Percentiles rank a stretch among this genome's conserved stretches.
Evolutionary conservation across 108 stramenopile genomes (phyloP).

Genomic region (Bacterosira constricta): DNA sequence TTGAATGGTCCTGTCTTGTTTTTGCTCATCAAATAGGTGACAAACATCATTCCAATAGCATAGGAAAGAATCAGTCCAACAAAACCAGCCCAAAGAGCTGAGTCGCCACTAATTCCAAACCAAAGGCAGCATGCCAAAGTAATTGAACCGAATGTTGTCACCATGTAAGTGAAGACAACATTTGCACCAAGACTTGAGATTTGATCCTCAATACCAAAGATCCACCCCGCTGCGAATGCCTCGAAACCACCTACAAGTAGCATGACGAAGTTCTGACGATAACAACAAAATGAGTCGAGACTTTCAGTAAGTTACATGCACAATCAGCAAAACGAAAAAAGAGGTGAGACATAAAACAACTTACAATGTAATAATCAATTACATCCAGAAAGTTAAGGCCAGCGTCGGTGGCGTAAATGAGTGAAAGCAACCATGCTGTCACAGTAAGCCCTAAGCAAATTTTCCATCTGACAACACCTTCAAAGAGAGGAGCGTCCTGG

Average conservation of each 20-base stretch:
- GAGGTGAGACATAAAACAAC: neutral
- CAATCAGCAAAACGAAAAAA: neutral
- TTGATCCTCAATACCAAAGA: constrained; percentile 50
- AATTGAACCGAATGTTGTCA: constrained; percentile 55
- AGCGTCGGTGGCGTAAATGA: constrained; percentile 66
- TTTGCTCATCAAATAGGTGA: constrained; percentile 41
- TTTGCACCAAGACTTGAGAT: constrained; percentile 37
- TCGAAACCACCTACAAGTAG: constrained; percentile 65
- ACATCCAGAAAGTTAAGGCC: constrained; percentile 58
- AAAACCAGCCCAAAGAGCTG: constrained; percentile 49
- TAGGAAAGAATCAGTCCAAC: constrained; percentile 42
- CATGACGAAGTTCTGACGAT: constrained; percentile 55
- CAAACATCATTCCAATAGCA: constrained; percentile 30
- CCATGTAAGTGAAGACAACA: constrained; percentile 49
- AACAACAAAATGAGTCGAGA: neutral
- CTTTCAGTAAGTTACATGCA: neutral
- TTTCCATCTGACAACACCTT: constrained; percentile 17
- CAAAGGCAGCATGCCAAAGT: constrained; percentile 51
- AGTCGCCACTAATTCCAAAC: constrained; percentile 51
- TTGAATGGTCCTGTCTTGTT: constrained; percentile 30
- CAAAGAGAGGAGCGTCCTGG: constrained; percentile 24
- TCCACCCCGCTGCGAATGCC: constrained; percentile 64
- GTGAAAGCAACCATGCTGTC: constrained; percentile 32
- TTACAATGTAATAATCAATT: constrained; percentile 63
- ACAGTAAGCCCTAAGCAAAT: constrained; percentile 25